A percentile compares a stretch with the other conserved stretches of the same genome.
These are phyloP conservation scores for Geranium incanum DNA, from an alignment of 441 rosid species.

Conservation along the genomic window DNA sequence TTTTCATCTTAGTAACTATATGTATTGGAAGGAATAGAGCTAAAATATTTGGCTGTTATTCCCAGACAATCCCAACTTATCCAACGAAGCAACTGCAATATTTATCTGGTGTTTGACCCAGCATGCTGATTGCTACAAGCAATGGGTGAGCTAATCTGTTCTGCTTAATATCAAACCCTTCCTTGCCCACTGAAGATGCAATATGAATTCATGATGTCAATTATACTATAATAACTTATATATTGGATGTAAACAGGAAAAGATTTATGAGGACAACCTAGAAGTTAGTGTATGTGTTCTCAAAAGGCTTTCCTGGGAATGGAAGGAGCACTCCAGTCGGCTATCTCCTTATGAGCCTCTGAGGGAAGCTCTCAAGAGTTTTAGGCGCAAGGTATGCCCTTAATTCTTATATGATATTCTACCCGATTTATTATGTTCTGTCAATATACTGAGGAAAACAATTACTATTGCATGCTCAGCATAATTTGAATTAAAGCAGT, in stretches of 20 bases:
- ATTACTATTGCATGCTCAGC: neutral
- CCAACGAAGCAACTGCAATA: slow-evolving; percentile 64
- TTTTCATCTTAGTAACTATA: neutral
- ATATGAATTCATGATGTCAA: neutral
- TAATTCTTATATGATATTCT: neutral
- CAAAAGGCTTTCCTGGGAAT: slow-evolving; percentile 52
- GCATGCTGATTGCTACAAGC: slow-evolving; percentile 71
- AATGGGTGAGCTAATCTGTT: slow-evolving; percentile 54
- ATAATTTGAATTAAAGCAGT: neutral
- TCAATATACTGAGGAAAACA: no score
- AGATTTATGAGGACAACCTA: slow-evolving; percentile 56
- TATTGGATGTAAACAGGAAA: slow-evolving; percentile 40
- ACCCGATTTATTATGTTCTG: neutral
- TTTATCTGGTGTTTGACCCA: slow-evolving; percentile 65
- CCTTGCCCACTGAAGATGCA: neutral
- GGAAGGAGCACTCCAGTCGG: slow-evolving; percentile 49
- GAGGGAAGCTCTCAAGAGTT: slow-evolving; percentile 45
- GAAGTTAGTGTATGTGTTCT: slow-evolving; percentile 56
- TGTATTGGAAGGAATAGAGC: neutral
- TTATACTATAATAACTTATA: neutral
- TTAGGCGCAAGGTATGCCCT: slow-evolving; percentile 57
- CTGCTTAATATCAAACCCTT: neutral
- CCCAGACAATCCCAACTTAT: slow-evolving; percentile 51
- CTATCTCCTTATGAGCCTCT: slow-evolving; percentile 42
- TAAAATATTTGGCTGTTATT: neutral